phyloP scores from a whole-genome alignment of 495 filamentous ascomycete genomes.

The Penicillium cataractarum region DNA sequence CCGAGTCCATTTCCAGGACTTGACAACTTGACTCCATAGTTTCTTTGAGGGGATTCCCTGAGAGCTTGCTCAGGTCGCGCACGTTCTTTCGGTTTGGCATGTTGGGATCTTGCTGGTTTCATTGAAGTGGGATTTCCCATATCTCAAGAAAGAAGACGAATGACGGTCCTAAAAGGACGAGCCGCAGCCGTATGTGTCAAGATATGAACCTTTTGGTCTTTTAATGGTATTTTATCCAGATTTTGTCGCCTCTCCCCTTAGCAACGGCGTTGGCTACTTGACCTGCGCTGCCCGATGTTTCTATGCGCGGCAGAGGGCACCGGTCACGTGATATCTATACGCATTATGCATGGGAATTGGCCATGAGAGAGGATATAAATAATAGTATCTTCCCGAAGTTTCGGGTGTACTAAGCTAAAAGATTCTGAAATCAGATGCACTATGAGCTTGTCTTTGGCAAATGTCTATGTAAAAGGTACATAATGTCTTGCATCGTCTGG shows the following conservation, averaged over 20 bases:
- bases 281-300: background rate
- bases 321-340: background rate
- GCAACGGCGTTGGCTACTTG: background rate
- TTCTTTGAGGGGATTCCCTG: slow-evolving; percentile 35
- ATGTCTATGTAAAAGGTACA: too few relatives aligned
- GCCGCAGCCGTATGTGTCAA: background rate
- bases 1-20: slow-evolving; percentile 14
- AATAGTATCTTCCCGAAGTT: too few relatives aligned
- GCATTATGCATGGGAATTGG: too few relatives aligned
- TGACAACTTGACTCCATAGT: slow-evolving; percentile 26
- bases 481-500: too few relatives aligned
- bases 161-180: background rate
- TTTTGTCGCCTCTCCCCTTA: background rate
- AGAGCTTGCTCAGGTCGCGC: slow-evolving; percentile 32
- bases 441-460: too few relatives aligned
- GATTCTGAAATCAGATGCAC: too few relatives aligned
- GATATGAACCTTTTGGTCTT: background rate
- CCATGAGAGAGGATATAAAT: too few relatives aligned
- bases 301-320: background rate
- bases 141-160: background rate
- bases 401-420: too few relatives aligned
- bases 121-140: background rate
- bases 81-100: slow-evolving; percentile 21
- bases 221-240: background rate
- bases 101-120: background rate